Evolutionary conservation across 2,329 filamentous ascomycete genomes (phyloP).

Genomic region (Alternaria hordeiaustralica): DNA sequence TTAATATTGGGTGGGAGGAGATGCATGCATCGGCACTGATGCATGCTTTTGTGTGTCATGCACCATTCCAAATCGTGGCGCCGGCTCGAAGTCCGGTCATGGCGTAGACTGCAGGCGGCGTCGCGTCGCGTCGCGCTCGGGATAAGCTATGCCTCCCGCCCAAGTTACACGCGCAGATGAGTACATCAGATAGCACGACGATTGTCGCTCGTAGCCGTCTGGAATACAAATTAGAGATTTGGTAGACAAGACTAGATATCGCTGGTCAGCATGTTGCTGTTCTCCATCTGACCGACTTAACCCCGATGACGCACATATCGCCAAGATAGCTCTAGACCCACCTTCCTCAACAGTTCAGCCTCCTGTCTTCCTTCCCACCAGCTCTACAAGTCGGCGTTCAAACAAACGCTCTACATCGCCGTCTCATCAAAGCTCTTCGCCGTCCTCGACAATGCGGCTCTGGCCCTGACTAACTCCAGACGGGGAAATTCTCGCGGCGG

Average conservation of each 20-base stretch:
- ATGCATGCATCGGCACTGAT: constrained; percentile 16
- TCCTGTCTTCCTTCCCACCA: not conserved
- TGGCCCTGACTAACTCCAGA: not conserved
- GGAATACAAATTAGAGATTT: too few relatives aligned
- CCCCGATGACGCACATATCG: constrained; percentile 3
- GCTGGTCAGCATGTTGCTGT: too few relatives aligned
- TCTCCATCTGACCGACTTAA: not conserved
- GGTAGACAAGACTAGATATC: too few relatives aligned
- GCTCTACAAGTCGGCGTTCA: not conserved
- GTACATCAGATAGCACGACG: too few relatives aligned
- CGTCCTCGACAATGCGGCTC: not conserved
- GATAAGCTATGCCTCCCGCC: too few relatives aligned
- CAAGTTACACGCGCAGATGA: too few relatives aligned
- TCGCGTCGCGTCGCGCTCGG: not conserved
- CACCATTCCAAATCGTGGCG: not conserved
- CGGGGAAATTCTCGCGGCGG: constrained; percentile 1
- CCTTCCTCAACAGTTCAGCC: not conserved
- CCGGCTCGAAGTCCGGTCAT: not conserved
- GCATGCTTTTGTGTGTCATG: not conserved
- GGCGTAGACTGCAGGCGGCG: not conserved
- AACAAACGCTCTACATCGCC: not conserved
- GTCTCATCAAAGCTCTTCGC: not conserved
- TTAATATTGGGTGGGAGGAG: constrained; percentile 27
- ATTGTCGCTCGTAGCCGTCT: too few relatives aligned
- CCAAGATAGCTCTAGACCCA: not conserved